Base-by-base conservation (phyloP, 129 eudicot species). In the Ambrosia artemisiifolia region DNA sequence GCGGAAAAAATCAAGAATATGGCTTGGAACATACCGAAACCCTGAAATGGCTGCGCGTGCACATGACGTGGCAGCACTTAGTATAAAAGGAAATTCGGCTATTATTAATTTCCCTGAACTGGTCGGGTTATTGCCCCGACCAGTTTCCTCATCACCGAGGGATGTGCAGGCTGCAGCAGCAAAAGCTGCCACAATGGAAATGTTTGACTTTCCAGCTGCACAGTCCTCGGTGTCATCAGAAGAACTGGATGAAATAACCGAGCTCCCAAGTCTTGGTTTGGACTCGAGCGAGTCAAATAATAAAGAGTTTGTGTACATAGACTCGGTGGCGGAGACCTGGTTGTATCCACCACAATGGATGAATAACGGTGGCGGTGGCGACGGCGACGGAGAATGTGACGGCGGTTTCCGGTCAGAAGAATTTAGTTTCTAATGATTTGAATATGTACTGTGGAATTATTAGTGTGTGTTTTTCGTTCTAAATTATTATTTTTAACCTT, bases 31-130 rank as follows among this genome's bases (percentile, higher is more conserved):
- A 0, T 93, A 89, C 76, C 79, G 83, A 2, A 89, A 87, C 30
- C 92, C 98, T 1, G 96, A 93, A 74, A 93, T 93, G 98, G 98
- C 98, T 14, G 98, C 98, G 10, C 85, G 96, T 46, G 98, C 98
- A 12, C 98, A 93, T 56, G 98, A 93, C 74, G 98, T 87, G 10
- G 98, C 98, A 0, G 98, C 98, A 1, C 57, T 90, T 19, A 82
- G 85, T 75, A 85, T 93, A 12, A 93, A 93, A 65, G 98, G 98
- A 4, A 81, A 62, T 59, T 85, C 96, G 0, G 98, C 98, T 0
- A 82, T 88, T 11, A 87, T 93, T 48, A 93, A 93, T 28, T 93
- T 93, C 56, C 98, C 98, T 0, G 82, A 3, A 42, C 83, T 0
- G 98, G 92, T 14, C 89, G 77, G n/a, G 96, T 95, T 6, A 90